Base-by-base conservation (phyloP, 1,139 yeast genomes). In the Nematodospora anomalae region DNA sequence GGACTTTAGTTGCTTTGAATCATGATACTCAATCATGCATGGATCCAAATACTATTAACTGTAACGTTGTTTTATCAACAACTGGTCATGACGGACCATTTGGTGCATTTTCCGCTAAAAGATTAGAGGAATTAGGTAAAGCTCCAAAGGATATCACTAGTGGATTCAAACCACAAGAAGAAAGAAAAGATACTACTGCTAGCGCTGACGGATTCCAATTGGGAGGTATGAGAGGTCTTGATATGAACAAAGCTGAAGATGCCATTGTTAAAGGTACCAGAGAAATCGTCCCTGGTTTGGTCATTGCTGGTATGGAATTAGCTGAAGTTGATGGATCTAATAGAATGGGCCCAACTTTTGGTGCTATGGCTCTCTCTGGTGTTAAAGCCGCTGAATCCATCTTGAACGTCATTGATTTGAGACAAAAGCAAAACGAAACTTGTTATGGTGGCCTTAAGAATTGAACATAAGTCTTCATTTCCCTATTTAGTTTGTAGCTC, bases 281-380 rank as follows among this genome's bases (percentile, higher is more conserved):
- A 57, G 83, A 80, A 55, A 78, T 83, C 38, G 76, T 75, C 39
- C 86, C 85, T 16, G 86, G 87, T 28, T 73, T 83, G 50, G 80
- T 83, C 48, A 80, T 83, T 49, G 86, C 85, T 9, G 90, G 92
- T 48, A 83, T 83, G 92, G 92, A 83, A 60, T 71, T 82, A 47
- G 81, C 88, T 24, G 90, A 83, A 56, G 76, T 83, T 38, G 87
- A 81, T 50, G 89, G 89, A 27, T 74, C 79, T 47, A 80, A 82
- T 71, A 76, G 92, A 62, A 83, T 83, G 90, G 90, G 92, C 12
- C 90, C 92, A 35, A 83, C 90, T 23, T 83, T 83, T 48, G 90
- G 89, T 41, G 90, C 89, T 34, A 83, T 83, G 90, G 83, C 79
- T 27, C 74, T 81, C 42, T 77, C 85, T 23, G 89, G 89, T 48